These are phyloP conservation scores for Phoma sp. DNA, from an alignment of 2,329 filamentous ascomycete genomes.

Conservation along the genomic window DNA sequence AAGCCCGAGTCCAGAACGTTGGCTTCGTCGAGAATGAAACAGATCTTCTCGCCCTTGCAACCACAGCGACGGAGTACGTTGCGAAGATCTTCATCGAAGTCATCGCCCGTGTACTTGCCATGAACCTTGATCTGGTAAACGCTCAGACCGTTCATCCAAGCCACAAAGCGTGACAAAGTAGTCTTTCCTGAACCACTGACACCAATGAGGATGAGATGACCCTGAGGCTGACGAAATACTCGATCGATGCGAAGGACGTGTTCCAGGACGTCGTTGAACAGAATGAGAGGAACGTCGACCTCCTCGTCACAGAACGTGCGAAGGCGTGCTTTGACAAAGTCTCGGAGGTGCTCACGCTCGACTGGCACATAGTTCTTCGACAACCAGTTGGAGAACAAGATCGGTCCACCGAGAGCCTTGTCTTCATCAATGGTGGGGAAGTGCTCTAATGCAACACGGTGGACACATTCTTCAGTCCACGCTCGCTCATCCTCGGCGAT, in stretches of 20 bases:
- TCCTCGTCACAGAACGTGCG: constrained; percentile 99
- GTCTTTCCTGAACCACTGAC: constrained; percentile 99
- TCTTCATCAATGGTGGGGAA: constrained; percentile 96
- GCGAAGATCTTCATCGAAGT: constrained; percentile 97
- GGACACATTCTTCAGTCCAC: constrained; percentile 92
- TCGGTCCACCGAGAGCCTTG: constrained; percentile 87
- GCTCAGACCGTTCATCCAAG: constrained; percentile 99
- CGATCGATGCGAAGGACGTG: constrained; percentile 98
- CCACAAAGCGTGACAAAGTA: constrained; percentile 94
- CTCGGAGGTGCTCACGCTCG: constrained; percentile 89
- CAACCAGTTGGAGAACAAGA: constrained; percentile 98
- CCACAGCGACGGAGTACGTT: constrained; percentile 92
- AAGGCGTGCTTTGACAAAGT: constrained; percentile 96
- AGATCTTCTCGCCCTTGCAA: constrained; percentile 99
- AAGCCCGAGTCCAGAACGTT: constrained; percentile 99
- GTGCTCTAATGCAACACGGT: constrained; percentile 83
- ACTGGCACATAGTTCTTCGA: constrained; percentile 99
- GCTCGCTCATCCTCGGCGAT: constrained; percentile 91
- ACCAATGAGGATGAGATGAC: constrained; percentile 96
- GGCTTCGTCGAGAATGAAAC: constrained; percentile 99
- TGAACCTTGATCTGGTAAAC: constrained; percentile 99
- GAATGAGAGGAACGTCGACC: constrained; percentile 94
- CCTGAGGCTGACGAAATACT: constrained; percentile 97
- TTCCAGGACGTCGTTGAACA: constrained; percentile 99
- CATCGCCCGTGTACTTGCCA: constrained; percentile 95